These are phyloP conservation scores for Curvularia spicifera DNA, from an alignment of 2,329 filamentous ascomycete genomes.

Conservation along the genomic window DNA sequence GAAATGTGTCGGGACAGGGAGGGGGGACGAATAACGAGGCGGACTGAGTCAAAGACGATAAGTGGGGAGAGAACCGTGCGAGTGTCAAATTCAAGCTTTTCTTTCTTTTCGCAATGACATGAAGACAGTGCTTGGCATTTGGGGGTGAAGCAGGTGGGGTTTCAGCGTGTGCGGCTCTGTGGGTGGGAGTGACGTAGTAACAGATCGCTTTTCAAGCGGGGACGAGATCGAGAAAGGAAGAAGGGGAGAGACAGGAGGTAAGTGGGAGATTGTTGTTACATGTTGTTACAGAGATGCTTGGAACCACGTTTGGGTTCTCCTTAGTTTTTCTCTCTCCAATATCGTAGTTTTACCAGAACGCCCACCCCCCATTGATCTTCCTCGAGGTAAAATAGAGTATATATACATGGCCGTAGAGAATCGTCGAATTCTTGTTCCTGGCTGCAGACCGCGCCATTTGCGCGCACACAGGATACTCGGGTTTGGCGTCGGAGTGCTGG, in stretches of 20 bases:
- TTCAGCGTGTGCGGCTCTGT: conserved; percentile 1
- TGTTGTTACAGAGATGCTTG: conserved; percentile 6
- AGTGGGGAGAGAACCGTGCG: neutral
- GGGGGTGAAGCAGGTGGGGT: conserved; percentile 1
- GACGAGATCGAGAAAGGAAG: neutral
- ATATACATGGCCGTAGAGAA: conserved; percentile 6
- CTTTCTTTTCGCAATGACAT: neutral
- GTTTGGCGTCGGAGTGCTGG: neutral
- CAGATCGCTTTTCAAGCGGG: neutral
- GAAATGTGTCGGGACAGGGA: neutral
- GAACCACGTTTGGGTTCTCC: neutral
- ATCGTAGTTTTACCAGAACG: conserved; percentile 10
- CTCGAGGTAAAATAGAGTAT: neutral
- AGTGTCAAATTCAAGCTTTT: conserved; percentile 4
- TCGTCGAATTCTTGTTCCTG: neutral
- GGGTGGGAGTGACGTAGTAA: neutral
- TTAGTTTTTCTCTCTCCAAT: neutral
- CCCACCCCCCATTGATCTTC: conserved; percentile 1
- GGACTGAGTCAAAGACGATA: neutral
- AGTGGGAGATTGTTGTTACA: conserved; percentile 11
- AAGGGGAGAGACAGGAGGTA: neutral
- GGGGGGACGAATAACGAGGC: neutral
- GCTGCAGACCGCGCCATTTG: neutral
- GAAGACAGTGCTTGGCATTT: conserved; percentile 5
- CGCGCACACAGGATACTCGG: neutral